Conservation (phyloP, 176 grass and related monocot species). For the Bonia amplexicaulis region DNA sequence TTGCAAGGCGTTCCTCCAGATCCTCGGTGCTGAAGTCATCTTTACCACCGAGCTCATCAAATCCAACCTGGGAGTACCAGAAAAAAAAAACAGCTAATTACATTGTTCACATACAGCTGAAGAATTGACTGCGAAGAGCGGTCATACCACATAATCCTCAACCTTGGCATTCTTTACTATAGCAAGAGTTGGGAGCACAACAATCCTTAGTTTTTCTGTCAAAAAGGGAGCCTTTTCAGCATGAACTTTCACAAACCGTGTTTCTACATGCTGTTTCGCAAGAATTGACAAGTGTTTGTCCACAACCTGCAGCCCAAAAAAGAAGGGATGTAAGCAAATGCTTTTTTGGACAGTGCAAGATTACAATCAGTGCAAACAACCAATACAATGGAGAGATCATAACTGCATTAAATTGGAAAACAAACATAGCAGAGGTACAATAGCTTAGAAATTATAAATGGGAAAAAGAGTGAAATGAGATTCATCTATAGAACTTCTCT, state of each 20-base stretch:
- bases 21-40: constrained; percentile 82
- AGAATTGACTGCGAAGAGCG: background rate
- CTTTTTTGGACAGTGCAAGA: background rate
- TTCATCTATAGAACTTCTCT: background rate
- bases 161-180: constrained; percentile 92
- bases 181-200: constrained; percentile 81
- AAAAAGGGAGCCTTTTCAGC: constrained; percentile 92
- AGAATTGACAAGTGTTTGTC: constrained; percentile 82
- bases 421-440: background rate
- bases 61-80: constrained; percentile 57
- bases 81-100: constrained; percentile 2
- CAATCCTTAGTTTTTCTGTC: constrained; percentile 82
- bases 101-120: background rate
- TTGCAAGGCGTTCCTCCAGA: constrained; percentile 75
- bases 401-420: constrained; percentile 1
- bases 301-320: constrained; percentile 60
- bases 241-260: constrained; percentile 90
- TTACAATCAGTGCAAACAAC: background rate
- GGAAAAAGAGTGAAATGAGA: background rate
- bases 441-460: background rate
- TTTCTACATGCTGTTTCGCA: constrained; percentile 91
- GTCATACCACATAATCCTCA: constrained; percentile 85
- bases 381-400: background rate
- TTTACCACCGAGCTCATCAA: constrained; percentile 90
- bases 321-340: background rate